Evolutionary conservation across 768 basidiomycete species (phyloP).

Genomic region (Atractiella rhizophila): DNA sequence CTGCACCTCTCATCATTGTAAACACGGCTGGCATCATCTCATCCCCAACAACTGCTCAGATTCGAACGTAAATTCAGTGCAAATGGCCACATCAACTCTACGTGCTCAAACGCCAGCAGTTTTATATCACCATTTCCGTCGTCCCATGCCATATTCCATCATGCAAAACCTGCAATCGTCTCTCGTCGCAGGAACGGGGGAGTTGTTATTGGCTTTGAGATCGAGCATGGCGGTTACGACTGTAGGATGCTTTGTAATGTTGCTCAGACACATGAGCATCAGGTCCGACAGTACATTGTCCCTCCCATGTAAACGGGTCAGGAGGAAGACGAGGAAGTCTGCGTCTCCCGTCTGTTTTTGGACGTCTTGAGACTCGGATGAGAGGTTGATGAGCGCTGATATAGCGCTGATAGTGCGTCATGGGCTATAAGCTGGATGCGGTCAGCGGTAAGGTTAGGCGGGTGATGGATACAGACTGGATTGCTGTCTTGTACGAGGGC

Average conservation of each 20-base stretch:
- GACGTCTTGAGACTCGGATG: conserved; percentile 50
- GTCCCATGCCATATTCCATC: too few species aligned
- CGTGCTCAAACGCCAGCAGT: too few species aligned
- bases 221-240: conserved; percentile 40
- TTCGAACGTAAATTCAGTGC: too few species aligned
- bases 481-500: too few species aligned
- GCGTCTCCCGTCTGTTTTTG: conserved; percentile 35
- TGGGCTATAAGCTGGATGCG: conserved; percentile 39
- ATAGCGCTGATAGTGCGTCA: conserved; percentile 75
- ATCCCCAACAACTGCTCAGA: too few species aligned
- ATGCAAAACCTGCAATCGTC: too few species aligned
- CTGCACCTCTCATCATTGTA: too few species aligned
- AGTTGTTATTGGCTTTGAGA: conserved; percentile 40
- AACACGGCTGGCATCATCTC: too few species aligned
- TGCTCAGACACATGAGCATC: conserved; percentile 91
- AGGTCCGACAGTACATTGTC: conserved; percentile 74
- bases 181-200: too few species aligned
- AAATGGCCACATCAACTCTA: too few species aligned
- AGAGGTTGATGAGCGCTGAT: conserved; percentile 88
- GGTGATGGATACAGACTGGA: too few species aligned
- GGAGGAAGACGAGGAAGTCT: conserved; percentile 40
- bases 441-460: neutral
- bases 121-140: too few species aligned
- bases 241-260: conserved; percentile 49
- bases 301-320: conserved; percentile 40